Percentiles rank a stretch among this genome's conserved stretches.
phyloP scores from a whole-genome alignment of 768 basidiomycete species.

The Rubroboletus pulcherrimus region DNA sequence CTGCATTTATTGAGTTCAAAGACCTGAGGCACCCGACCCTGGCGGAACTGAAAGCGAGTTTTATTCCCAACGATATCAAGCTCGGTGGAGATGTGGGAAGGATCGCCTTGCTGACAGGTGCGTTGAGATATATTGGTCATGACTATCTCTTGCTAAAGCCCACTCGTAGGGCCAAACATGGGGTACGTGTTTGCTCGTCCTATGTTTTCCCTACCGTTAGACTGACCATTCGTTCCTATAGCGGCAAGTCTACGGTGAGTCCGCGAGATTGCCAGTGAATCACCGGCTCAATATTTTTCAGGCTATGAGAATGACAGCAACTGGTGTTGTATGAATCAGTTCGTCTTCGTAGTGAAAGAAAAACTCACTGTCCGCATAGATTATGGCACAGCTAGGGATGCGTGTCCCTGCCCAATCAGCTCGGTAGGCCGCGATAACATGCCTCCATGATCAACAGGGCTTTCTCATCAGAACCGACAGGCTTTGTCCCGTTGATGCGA shows the following conservation, averaged over 20 bases:
- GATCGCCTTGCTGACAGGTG: conserved; percentile 84
- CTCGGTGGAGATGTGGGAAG: conserved; percentile 73
- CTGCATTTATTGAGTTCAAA: conserved; percentile 82
- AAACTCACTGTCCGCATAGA: conserved; percentile 36
- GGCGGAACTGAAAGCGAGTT: conserved; percentile 62
- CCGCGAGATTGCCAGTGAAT: neutral
- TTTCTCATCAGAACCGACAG: conserved; percentile 36
- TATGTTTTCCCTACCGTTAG: neutral
- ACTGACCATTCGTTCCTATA: conserved; percentile 24
- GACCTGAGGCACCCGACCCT: conserved; percentile 88
- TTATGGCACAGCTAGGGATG: conserved; percentile 96
- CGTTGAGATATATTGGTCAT: conserved; percentile 19
- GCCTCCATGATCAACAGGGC: neutral
- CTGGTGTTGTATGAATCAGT: conserved; percentile 64
- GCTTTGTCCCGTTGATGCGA: conserved; percentile 84
- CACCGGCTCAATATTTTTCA: conserved; percentile 23
- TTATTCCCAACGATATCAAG: conserved; percentile 91
- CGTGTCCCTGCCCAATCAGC: conserved; percentile 84
- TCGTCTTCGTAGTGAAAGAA: neutral
- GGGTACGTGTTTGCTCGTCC: conserved; percentile 48
- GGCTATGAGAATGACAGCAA: conserved; percentile 94
- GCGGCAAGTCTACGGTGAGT: conserved; percentile 73
- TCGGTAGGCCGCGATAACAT: conserved; percentile 41
- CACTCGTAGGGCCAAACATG: conserved; percentile 72
- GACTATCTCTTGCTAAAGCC: neutral